Evolutionary conservation across 768 basidiomycete species (phyloP).

Genomic region (Boletus bicolor): DNA sequence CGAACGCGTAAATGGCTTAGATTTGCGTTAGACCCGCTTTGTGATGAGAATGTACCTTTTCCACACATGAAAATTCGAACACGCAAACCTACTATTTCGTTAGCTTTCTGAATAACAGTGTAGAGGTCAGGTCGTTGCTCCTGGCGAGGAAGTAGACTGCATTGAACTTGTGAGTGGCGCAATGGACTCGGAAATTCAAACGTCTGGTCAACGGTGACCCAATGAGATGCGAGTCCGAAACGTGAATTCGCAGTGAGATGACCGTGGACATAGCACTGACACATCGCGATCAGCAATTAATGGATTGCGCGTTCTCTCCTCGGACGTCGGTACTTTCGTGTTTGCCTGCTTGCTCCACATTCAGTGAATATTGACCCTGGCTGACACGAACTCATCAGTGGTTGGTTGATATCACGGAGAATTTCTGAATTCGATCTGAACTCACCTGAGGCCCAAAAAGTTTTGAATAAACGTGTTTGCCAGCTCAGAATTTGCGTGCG

Average conservation of each 20-base stretch:
- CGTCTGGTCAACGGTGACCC: background rate
- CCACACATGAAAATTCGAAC: background rate
- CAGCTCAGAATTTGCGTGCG: too few relatives aligned
- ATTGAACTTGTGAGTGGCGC: background rate
- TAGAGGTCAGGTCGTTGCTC: background rate
- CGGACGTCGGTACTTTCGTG: conserved; percentile 3
- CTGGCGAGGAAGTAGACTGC: background rate
- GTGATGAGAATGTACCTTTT: background rate
- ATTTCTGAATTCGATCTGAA: too few relatives aligned
- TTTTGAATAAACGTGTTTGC: too few relatives aligned
- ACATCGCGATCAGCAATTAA: background rate
- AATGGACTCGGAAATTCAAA: background rate
- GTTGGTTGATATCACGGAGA: too few relatives aligned
- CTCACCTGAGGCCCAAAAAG: too few relatives aligned
- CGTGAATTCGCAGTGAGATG: background rate
- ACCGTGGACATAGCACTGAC: background rate
- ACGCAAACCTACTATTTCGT: background rate
- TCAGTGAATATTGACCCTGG: background rate
- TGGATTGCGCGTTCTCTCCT: background rate
- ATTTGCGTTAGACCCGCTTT: background rate
- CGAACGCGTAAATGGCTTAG: background rate
- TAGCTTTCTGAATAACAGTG: too few relatives aligned
- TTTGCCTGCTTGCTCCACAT: background rate
- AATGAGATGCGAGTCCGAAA: background rate
- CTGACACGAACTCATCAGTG: background rate